phyloP scores from a whole-genome alignment of 306 rosid species.

The Hippophae rhamnoides region DNA sequence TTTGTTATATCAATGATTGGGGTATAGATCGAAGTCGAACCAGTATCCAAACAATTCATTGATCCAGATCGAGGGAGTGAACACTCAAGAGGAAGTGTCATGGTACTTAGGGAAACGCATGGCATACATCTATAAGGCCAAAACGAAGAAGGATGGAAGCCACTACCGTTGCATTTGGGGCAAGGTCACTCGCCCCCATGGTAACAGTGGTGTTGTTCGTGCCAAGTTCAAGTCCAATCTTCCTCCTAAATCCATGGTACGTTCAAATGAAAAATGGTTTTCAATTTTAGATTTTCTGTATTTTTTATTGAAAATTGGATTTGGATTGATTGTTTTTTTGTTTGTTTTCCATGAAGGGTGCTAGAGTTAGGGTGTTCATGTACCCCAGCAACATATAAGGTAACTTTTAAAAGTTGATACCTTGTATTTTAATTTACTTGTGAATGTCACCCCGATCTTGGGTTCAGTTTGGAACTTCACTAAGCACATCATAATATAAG shows the following conservation, averaged over 20 bases:
- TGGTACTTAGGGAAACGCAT: slow-evolving; percentile 79
- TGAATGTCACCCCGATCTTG: not conserved
- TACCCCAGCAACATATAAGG: slow-evolving; percentile 88
- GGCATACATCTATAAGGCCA: slow-evolving; percentile 91
- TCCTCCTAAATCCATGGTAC: slow-evolving; percentile 91
- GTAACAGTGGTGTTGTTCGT: slow-evolving; percentile 84
- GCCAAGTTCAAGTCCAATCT: slow-evolving; percentile 87
- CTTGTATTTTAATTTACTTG: not conserved
- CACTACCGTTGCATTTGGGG: slow-evolving; percentile 98
- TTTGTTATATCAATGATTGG: not conserved
- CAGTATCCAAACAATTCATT: slow-evolving; percentile 83
- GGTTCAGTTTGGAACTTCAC: not conserved
- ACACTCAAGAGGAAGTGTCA: slow-evolving; percentile 84
- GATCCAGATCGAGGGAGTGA: slow-evolving; percentile 84
- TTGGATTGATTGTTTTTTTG: slow-evolving; percentile 7
- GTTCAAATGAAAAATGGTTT: not conserved
- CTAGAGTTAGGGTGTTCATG: slow-evolving; percentile 82
- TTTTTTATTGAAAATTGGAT: not conserved
- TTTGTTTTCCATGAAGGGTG: slow-evolving; percentile 43
- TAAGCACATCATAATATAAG: no score
- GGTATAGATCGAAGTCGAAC: slow-evolving; percentile 71
- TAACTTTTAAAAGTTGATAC: not conserved
- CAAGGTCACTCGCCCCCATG: slow-evolving; percentile 78
- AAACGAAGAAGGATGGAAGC: slow-evolving; percentile 67
- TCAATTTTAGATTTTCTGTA: not conserved